These are phyloP conservation scores for Aegilops longissima DNA, from an alignment of 176 grass and related monocot genomes.

Conservation along the genomic window DNA sequence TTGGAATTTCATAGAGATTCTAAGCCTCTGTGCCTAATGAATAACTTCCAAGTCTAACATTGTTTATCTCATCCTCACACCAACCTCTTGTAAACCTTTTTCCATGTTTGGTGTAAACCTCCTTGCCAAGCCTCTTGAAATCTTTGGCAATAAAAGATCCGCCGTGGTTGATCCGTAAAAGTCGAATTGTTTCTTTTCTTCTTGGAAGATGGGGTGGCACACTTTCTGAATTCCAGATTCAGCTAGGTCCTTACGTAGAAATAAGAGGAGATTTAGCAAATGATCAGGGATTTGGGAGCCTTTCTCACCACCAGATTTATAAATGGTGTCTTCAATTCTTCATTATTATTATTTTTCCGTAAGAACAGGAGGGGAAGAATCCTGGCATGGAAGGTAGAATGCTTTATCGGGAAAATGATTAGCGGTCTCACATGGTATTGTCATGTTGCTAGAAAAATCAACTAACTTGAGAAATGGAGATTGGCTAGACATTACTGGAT, in stretches of 20 bases:
- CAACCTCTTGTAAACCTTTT: not conserved
- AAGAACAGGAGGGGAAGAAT: not conserved
- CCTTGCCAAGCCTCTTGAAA: not conserved
- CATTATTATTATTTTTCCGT: too few species aligned
- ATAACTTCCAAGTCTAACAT: not conserved
- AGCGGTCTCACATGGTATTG: not conserved
- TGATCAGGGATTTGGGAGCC: not conserved
- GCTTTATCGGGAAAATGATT: not conserved
- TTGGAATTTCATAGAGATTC: not conserved
- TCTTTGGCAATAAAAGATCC: not conserved
- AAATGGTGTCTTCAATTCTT: too few species aligned
- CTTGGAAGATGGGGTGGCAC: not conserved
- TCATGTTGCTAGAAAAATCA: not conserved
- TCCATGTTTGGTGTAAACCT: not conserved
- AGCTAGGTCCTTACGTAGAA: not conserved
- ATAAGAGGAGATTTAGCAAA: not conserved
- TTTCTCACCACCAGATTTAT: not conserved
- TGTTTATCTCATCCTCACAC: not conserved
- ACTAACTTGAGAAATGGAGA: not conserved
- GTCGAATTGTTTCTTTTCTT: not conserved
- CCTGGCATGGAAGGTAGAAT: not conserved
- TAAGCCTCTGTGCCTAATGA: not conserved
- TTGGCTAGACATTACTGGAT: not conserved
- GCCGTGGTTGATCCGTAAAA: not conserved
- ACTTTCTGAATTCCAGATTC: not conserved